Percentiles rank a stretch among this genome's conserved stretches.
Conservation (phyloP, 805 yeast genomes). For the Starmera pachycereana region DNA sequence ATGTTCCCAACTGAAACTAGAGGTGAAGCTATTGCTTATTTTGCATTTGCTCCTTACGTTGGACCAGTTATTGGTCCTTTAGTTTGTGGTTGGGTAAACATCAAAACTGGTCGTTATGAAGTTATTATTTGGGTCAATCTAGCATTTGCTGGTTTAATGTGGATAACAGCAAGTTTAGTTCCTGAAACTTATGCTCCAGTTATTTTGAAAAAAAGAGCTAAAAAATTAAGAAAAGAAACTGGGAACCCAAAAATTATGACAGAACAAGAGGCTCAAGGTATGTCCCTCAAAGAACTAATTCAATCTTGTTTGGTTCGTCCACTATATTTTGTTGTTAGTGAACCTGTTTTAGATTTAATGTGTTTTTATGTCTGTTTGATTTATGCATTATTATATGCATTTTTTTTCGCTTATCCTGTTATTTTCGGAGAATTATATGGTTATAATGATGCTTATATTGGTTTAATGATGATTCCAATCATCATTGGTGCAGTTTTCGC, state of each 20-base stretch:
- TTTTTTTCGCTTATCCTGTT: conserved; percentile 92
- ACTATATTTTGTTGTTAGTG: conserved; percentile 61
- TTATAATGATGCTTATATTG: conserved; percentile 67
- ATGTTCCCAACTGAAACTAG: conserved; percentile 73
- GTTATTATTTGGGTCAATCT: conserved; percentile 82
- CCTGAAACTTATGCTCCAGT: conserved; percentile 94
- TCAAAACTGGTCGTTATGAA: conserved; percentile 58
- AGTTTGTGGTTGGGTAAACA: conserved; percentile 76
- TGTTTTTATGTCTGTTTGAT: conserved; percentile 82
- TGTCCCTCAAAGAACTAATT: conserved; percentile 58
- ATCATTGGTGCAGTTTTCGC: conserved; percentile 79
- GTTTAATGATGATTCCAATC: conserved; percentile 85
- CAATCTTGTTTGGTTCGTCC: conserved; percentile 74
- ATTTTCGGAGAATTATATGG: conserved; percentile 72
- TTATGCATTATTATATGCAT: conserved; percentile 84
- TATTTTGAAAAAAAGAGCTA: conserved; percentile 58
- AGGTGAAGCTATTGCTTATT: conserved; percentile 84
- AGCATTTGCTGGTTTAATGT: conserved; percentile 84
- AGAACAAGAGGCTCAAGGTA: conserved; percentile 79
- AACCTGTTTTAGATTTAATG: conserved; percentile 77
- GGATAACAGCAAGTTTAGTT: conserved; percentile 50
- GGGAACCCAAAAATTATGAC: conserved; percentile 83
- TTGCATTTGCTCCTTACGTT: conserved; percentile 86
- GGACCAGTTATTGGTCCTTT: conserved; percentile 90
- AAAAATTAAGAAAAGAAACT: conserved; percentile 59